These are phyloP conservation scores for Aspergillus chevalieri DNA, from an alignment of 2,329 filamentous ascomycete genomes.

Conservation along the genomic window DNA sequence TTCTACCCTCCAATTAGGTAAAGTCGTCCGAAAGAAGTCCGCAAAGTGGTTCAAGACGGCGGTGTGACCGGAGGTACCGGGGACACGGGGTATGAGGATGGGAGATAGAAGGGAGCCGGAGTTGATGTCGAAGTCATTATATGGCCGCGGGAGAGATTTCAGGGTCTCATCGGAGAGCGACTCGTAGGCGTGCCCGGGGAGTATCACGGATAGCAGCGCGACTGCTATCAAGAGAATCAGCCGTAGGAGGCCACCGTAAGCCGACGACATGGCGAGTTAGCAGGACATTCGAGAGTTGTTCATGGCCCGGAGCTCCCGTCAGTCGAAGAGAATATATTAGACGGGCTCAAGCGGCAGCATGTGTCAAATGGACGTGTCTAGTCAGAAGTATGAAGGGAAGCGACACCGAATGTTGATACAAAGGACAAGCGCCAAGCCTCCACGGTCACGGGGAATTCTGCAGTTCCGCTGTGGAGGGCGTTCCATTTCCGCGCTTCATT, in stretches of 20 bases:
- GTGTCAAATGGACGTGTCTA: background rate
- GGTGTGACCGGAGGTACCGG: slow-evolving; percentile 70
- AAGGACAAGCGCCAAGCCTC: too few relatives aligned
- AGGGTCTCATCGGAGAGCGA: slow-evolving; percentile 70
- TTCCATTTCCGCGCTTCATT: too few relatives aligned
- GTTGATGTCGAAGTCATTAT: slow-evolving; percentile 70
- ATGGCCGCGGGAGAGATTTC: slow-evolving; percentile 63
- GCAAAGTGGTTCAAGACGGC: slow-evolving; percentile 75
- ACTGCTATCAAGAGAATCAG: slow-evolving; percentile 22
- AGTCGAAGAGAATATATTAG: background rate
- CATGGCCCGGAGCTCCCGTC: slow-evolving; percentile 2
- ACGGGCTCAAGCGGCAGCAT: background rate
- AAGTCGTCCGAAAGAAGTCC: slow-evolving; percentile 66
- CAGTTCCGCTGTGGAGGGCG: too few relatives aligned
- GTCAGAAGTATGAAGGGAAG: too few relatives aligned
- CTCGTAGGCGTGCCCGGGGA: slow-evolving; percentile 44
- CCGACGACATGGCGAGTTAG: slow-evolving; percentile 19
- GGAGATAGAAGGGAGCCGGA: slow-evolving; percentile 72
- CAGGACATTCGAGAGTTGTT: background rate
- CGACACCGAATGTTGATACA: background rate
- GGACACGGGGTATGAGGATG: slow-evolving; percentile 80
- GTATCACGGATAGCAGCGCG: slow-evolving; percentile 17
- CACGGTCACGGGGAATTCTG: too few relatives aligned
- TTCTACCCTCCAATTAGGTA: slow-evolving; percentile 72
- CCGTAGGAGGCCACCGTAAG: slow-evolving; percentile 22